Evolutionary conservation across 768 basidiomycete species (phyloP).

Genomic region (Pulveroboletus sp.): DNA sequence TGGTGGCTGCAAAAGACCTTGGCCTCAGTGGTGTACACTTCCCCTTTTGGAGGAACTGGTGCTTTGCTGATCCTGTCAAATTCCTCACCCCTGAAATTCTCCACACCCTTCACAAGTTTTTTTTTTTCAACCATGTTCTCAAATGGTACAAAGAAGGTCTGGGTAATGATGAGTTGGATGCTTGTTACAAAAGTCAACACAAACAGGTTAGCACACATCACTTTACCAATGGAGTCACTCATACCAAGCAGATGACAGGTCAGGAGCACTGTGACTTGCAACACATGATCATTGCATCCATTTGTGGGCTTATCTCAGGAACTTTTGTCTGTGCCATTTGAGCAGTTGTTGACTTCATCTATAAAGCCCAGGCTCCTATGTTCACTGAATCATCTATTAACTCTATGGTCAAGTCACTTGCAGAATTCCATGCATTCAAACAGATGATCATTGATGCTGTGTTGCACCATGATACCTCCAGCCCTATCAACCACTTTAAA

Average conservation of each 20-base stretch:
- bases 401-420: conserved; percentile 1
- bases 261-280: conserved; percentile 38
- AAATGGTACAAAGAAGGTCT: conserved; percentile 10
- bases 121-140: conserved; percentile 10
- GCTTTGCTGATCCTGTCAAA: conserved; percentile 26
- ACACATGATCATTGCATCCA: conserved; percentile 27
- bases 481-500: conserved; percentile 18
- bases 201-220: conserved; percentile 26
- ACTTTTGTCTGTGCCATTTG: conserved; percentile 3
- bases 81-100: conserved; percentile 34
- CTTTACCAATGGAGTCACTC: conserved; percentile 37
- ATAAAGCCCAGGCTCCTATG: conserved; percentile 15
- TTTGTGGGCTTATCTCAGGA: neutral
- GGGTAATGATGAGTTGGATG: neutral
- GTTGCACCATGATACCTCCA: neutral
- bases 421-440: conserved; percentile 14
- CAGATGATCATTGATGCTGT: conserved; percentile 8
- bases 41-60: conserved; percentile 39
- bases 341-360: conserved; percentile 25
- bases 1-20: conserved; percentile 13
- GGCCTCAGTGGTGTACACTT: conserved; percentile 8
- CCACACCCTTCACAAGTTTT: conserved; percentile 6
- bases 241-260: conserved; percentile 41
- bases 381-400: conserved; percentile 10
- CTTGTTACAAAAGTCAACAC: conserved; percentile 1